A percentile compares a stretch with the other conserved stretches of the same genome.
Evolutionary conservation across 108 stramenopile species (phyloP).

Genomic region (Fistulifera solaris): DNA sequence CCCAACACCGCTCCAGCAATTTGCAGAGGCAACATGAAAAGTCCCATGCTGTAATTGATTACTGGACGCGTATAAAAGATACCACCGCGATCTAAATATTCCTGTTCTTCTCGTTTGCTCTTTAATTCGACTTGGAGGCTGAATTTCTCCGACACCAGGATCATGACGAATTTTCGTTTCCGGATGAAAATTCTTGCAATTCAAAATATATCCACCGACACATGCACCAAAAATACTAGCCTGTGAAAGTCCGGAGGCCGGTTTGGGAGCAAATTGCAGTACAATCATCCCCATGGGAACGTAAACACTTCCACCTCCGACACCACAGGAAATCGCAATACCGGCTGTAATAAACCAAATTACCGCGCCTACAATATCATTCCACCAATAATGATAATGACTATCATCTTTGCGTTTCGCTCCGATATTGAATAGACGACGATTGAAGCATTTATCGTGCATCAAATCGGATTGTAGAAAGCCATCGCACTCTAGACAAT

Average conservation of each 20-base stretch:
- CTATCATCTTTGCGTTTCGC: constrained; percentile 2
- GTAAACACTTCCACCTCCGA: constrained; percentile 66
- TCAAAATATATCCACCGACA: constrained; percentile 49
- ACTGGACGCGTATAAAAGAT: constrained; percentile 47
- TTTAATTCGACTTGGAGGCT: background rate
- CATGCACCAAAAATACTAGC: constrained; percentile 58
- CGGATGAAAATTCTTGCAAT: constrained; percentile 42
- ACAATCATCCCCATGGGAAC: constrained; percentile 63
- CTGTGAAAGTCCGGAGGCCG: constrained; percentile 45
- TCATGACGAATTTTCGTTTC: constrained; percentile 19
- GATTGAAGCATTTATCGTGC: constrained; percentile 35
- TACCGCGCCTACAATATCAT: constrained; percentile 45
- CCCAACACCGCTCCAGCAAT: constrained; percentile 71
- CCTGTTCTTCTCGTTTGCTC: background rate
- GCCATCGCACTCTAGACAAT: constrained; percentile 33
- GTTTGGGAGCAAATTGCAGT: constrained; percentile 51
- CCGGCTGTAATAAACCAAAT: constrained; percentile 55
- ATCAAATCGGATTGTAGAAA: constrained; percentile 24
- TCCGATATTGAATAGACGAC: constrained; percentile 46
- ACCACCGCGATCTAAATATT: constrained; percentile 11
- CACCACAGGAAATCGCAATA: constrained; percentile 57
- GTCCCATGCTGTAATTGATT: constrained; percentile 57
- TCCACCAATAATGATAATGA: constrained; percentile 41
- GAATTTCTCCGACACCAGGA: constrained; percentile 5
- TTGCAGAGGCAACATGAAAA: constrained; percentile 59